phyloP scores from a whole-genome alignment of 1,284 basidiomycete genomes.

The Apiotrichum mycotoxinovorans region DNA sequence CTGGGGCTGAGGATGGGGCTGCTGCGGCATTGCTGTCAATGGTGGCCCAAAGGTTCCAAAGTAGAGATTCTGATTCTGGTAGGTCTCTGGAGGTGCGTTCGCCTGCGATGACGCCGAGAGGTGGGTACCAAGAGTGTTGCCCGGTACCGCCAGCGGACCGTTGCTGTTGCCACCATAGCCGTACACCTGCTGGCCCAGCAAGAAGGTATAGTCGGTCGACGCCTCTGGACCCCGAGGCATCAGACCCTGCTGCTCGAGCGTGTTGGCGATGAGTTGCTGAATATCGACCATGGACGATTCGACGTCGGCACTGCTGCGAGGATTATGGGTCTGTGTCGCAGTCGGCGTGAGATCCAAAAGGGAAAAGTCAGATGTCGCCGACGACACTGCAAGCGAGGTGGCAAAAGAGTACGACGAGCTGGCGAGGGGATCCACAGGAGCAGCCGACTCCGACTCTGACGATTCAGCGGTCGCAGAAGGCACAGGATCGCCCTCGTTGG shows the following conservation, averaged over 20 bases:
- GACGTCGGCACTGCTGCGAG: not conserved
- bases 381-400: not conserved
- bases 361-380: slow-evolving; percentile 1
- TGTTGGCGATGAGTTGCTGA: slow-evolving; percentile 17
- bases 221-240: not conserved
- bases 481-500: not conserved
- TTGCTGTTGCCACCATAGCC: not conserved
- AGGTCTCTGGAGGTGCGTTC: no score
- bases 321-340: not conserved
- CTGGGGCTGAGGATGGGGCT: not conserved
- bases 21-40: not conserved
- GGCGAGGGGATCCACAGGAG: not conserved
- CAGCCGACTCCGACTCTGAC: not conserved
- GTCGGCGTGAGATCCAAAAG: not conserved
- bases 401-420: not conserved
- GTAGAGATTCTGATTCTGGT: no score
- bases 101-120: no score
- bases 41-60: not conserved
- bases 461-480: not conserved
- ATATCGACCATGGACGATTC: slow-evolving; percentile 17
- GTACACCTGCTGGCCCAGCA: slow-evolving; percentile 1
- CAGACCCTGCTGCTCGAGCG: slow-evolving; percentile 18
- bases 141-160: not conserved
- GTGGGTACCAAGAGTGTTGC: not conserved
- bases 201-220: not conserved